Evolutionary conservation across 129 eudicot genomes (phyloP), one percentile per base, ranked within the genome.

Genomic region (Lactuca sativa): DNA sequence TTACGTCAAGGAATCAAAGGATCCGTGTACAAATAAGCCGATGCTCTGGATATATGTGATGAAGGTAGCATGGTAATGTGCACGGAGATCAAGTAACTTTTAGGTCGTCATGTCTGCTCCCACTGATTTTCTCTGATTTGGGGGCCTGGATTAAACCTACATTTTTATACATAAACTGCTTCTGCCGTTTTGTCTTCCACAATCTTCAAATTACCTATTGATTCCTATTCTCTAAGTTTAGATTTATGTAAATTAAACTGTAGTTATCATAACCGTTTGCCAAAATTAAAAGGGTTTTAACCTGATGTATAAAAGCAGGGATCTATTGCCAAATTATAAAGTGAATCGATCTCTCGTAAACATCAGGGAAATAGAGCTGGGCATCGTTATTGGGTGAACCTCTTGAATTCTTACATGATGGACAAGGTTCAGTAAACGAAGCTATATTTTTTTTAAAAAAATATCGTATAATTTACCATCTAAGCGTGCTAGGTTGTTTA

Each of bases 21-120:
- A 81, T 76, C 77, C 72, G 91, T 88, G 91, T 37, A 81, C 95
- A 86, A 68, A 82, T 90, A 90, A 90, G 96, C 96, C 96, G 96
- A 90, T 86, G 95, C 90, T 76, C 88, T 84, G 90, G 93, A 86
- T 66, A 7, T 13, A 7, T 17, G 9, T 10, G 13, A 86, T 81
- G 96, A 90, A 82, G 86, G 95, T 77, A 90, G 96, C 96, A 90
- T 90, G 96, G 93, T 86, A 68, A 63, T 82, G 96, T 86, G 81
- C 84, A 90, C 96, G 72, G 62, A 89, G 25, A 89, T 33, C 54
- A 67, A 89, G 70, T 38, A 57, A 36, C 70, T 64, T 63, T 55
- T 65, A 76, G 96, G 96, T 90, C 88, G 82, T 73, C 93, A 84
- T 90, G 96, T 90, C 96, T 90, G 96, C 96, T 59, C 86, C 84